phyloP scores from a whole-genome alignment of 83 land plant species.

The Isoetes engelmannii region DNA sequence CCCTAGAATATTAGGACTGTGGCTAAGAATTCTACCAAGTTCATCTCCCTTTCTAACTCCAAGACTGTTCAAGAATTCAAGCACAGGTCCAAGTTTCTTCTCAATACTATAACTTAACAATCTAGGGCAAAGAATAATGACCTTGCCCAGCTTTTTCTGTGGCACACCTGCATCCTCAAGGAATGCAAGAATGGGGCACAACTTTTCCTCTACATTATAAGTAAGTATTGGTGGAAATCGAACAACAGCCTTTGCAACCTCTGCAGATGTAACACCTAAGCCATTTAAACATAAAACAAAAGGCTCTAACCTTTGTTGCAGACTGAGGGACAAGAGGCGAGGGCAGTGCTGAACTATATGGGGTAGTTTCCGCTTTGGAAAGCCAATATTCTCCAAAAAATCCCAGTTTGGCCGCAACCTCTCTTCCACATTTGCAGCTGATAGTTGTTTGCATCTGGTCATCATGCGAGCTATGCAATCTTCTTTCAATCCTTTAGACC shows the following conservation, averaged over 20 bases:
- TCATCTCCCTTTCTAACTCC: conserved; percentile 49
- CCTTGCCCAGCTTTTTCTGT: conserved; percentile 52
- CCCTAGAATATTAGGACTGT: conserved; percentile 69
- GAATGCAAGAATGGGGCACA: conserved; percentile 84
- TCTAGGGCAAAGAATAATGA: conserved; percentile 64
- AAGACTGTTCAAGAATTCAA: conserved; percentile 53
- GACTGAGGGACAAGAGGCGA: conserved; percentile 56
- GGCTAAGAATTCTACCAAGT: conserved; percentile 59
- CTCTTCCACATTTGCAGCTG: conserved; percentile 37
- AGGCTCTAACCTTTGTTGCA: conserved; percentile 66
- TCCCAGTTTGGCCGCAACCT: conserved; percentile 65
- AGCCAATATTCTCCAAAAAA: conserved; percentile 61
- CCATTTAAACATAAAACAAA: conserved; percentile 62
- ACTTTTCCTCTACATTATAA: conserved; percentile 88
- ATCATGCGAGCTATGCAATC: no score
- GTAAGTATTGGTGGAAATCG: conserved; percentile 70
- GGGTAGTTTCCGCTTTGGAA: conserved; percentile 75
- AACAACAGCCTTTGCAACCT: conserved; percentile 52
- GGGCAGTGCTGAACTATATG: conserved; percentile 65
- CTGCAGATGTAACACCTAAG: conserved; percentile 50
- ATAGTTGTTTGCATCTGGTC: conserved; percentile 45
- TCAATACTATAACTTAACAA: conserved; percentile 92
- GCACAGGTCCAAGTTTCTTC: conserved; percentile 45
- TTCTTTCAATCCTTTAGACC: no score
- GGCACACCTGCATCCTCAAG: conserved; percentile 69